phyloP scores from a whole-genome alignment of 2,329 filamentous ascomycete species.

The Scedosporium apiospermum region DNA sequence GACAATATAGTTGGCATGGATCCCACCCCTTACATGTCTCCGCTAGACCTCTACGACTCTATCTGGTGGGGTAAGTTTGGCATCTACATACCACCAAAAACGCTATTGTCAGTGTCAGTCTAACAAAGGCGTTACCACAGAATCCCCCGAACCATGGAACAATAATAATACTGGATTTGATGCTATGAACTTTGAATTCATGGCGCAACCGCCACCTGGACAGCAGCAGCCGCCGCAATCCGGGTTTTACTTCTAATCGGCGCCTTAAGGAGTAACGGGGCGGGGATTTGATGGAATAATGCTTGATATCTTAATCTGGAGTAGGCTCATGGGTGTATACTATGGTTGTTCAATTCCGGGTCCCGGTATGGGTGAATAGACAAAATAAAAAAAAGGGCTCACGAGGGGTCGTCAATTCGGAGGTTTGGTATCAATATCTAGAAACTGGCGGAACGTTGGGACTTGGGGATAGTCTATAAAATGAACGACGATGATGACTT shows the following conservation, averaged over 20 bases:
- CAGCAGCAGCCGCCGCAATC: constrained; percentile 43
- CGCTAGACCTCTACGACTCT: constrained; percentile 59
- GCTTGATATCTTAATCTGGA: no score
- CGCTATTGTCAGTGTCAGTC: neutral
- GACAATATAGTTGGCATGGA: constrained; percentile 40
- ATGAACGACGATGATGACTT: no score
- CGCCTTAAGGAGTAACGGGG: no score
- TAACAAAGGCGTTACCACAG: constrained; percentile 19
- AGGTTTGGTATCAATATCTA: no score
- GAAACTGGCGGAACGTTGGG: no score
- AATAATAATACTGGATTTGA: constrained; percentile 32
- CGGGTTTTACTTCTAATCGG: constrained; percentile 41
- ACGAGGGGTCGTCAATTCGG: no score
- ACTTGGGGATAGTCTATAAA: no score
- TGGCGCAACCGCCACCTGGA: constrained; percentile 48
- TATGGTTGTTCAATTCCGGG: no score
- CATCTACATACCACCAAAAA: neutral
- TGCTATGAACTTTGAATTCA: constrained; percentile 50
- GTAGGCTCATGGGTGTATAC: neutral
- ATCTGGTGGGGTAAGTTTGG: constrained; percentile 55
- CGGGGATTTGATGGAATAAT: neutral
- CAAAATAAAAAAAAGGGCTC: no score
- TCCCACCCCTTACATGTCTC: constrained; percentile 50
- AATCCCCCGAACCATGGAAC: constrained; percentile 52
- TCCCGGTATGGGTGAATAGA: no score